Evolutionary conservation across 1,284 basidiomycete genomes (phyloP), one percentile per base, ranked within the genome.

Genomic region (Ceratobasidium sp.): DNA sequence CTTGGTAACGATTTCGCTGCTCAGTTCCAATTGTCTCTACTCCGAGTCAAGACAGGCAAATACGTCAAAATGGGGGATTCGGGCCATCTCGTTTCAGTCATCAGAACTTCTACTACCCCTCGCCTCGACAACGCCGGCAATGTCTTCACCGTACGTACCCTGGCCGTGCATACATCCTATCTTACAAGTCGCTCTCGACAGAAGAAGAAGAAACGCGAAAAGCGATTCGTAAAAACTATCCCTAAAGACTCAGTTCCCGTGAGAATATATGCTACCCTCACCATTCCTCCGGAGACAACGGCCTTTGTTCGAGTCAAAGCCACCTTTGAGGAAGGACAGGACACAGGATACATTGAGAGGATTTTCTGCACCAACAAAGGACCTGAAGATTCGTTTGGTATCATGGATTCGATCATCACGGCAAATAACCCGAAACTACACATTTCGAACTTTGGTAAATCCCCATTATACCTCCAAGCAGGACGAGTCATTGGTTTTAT

Each of bases 1-100:
- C 74, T 82, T 1, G 81, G 81, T 14, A 82, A 65, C 79, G 82
- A 67, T 82, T 82, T 60, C 36, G 75, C 76, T 27, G 80, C 79
- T 69, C 79, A 82, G 51, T 82, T 81, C 64, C 77, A 71, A 9
- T 76, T 83, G 36, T 83, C 80, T 31, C 74, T 82, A 1, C 27
- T 80, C 0, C 57, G 80, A 50, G 41, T 77, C 9, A 78, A 78
- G 41, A 77, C 75, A 19, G 51, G 78, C 0, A 81, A 80, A 2
- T 62, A 67, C n/a, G 50, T 84, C 0, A 24, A 62, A 22, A 80
- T 84, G 29, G 81, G 81, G 66, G 66, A 77, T 17, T 75, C 80
- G 2, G 77, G 78, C 50, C 15, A 80, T 3, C 14, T 27, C 17
- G 33, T 75, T 2, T 15, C 31, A 6, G 64, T 56, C 11, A 19